phyloP scores from a whole-genome alignment of 441 rosid species.

The Daphne laureola region DNA sequence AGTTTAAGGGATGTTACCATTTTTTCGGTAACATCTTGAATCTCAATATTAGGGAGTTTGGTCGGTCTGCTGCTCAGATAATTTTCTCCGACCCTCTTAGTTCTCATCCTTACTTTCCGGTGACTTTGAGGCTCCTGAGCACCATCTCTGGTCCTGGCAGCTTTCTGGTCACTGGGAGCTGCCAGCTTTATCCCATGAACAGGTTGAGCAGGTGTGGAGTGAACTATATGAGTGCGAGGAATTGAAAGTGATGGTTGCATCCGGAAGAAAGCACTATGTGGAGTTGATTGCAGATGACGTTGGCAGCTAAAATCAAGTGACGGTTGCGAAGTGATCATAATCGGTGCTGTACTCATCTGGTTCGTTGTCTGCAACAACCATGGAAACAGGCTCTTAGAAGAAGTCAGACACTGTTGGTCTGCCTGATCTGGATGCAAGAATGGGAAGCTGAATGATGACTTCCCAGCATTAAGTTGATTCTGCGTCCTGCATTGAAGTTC shows the following conservation, averaged over 20 bases:
- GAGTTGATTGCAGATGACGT: constrained; percentile 12
- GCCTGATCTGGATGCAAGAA: constrained; percentile 27
- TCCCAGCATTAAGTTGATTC: constrained; percentile 17
- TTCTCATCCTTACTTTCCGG: constrained; percentile 25
- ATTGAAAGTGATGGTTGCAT: constrained; percentile 13
- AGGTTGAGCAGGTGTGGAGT: constrained; percentile 18
- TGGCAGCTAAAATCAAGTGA: constrained; percentile 9
- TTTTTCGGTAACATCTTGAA: constrained; percentile 14
- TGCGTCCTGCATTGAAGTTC: constrained; percentile 19
- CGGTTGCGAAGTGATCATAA: constrained; percentile 13
- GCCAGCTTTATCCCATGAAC: constrained; percentile 20
- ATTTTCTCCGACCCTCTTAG: constrained; percentile 14
- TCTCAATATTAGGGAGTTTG: constrained; percentile 22
- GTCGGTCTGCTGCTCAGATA: constrained; percentile 13
- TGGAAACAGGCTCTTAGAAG: constrained; percentile 24
- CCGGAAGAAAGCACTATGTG: constrained; percentile 4
- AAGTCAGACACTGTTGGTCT: constrained; percentile 15
- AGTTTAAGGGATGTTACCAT: not conserved
- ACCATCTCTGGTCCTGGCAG: constrained; percentile 18
- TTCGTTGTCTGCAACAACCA: constrained; percentile 27
- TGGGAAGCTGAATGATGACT: constrained; percentile 29
- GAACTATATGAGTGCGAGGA: constrained; percentile 17
- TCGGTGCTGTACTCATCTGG: constrained; percentile 11
- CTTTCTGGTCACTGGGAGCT: constrained; percentile 21
- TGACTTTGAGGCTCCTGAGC: constrained; percentile 10